Evolutionary conservation across 441 rosid genomes (phyloP).

Genomic region (Arabidopsis hybrid): DNA sequence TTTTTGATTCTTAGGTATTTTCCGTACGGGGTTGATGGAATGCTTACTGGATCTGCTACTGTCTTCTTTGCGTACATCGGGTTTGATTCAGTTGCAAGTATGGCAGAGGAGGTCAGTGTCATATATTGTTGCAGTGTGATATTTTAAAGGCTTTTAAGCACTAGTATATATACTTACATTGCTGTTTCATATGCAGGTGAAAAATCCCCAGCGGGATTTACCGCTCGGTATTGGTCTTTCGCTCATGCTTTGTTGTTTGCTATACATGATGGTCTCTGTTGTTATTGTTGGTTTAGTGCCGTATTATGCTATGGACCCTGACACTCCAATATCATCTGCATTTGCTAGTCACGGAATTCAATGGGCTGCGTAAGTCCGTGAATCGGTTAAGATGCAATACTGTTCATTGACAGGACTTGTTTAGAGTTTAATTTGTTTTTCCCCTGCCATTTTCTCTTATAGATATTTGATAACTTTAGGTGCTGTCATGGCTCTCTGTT

Average conservation of each 20-base stretch:
- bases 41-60: slow-evolving; percentile 97
- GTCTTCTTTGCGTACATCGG: slow-evolving; percentile 95
- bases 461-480: slow-evolving; percentile 85
- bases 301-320: slow-evolving; percentile 91
- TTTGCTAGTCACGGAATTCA: slow-evolving; percentile 87
- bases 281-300: slow-evolving; percentile 97
- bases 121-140: slow-evolving; percentile 6
- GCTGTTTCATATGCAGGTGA: slow-evolving; percentile 62
- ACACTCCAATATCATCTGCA: slow-evolving; percentile 97
- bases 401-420: neutral
- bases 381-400: neutral
- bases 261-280: slow-evolving; percentile 90
- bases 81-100: slow-evolving; percentile 94
- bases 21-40: slow-evolving; percentile 89
- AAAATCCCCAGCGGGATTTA: slow-evolving; percentile 93
- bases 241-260: slow-evolving; percentile 76
- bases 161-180: slow-evolving; percentile 2
- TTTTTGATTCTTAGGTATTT: slow-evolving; percentile 61
- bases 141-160: neutral
- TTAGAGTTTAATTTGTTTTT: neutral
- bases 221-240: slow-evolving; percentile 91
- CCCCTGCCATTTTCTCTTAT: slow-evolving; percentile 39
- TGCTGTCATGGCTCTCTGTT: slow-evolving; percentile 92
- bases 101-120: slow-evolving; percentile 94
- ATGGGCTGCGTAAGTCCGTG: slow-evolving; percentile 88